Evolutionary conservation across 805 yeast species (phyloP).

Genomic region (Candida manassasensis): DNA sequence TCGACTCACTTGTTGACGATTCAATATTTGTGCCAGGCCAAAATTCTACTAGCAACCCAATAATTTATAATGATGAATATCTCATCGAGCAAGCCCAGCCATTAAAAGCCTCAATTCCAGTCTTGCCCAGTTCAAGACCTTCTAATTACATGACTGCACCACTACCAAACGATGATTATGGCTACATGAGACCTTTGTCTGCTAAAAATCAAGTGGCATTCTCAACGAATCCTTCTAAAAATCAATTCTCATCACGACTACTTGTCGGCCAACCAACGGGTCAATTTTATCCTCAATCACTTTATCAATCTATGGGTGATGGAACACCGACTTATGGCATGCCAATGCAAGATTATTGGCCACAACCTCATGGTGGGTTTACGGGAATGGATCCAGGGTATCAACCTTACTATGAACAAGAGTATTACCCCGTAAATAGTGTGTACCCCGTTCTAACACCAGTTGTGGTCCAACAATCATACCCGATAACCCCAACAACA

Average conservation of each 20-base stretch:
- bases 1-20: slow-evolving; percentile 16
- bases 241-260: slow-evolving; percentile 1
- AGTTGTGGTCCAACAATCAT: slow-evolving; percentile 1
- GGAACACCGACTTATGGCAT: background rate
- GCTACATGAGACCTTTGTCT: slow-evolving; percentile 16
- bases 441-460: slow-evolving; percentile 2
- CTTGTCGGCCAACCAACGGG: background rate
- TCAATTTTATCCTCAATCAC: slow-evolving; percentile 1
- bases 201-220: slow-evolving; percentile 20
- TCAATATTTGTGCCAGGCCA: slow-evolving; percentile 14
- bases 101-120: slow-evolving; percentile 28
- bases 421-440: background rate
- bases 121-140: slow-evolving; percentile 12
- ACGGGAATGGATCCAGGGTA: background rate
- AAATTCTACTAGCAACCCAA: slow-evolving; percentile 22
- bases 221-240: slow-evolving; percentile 10
- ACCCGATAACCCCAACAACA: background rate
- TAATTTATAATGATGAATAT: slow-evolving; percentile 43
- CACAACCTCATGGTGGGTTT: background rate
- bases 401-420: slow-evolving; percentile 3
- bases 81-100: slow-evolving; percentile 50
- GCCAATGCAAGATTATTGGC: background rate
- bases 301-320: background rate
- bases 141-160: slow-evolving; percentile 7
- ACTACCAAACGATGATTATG: slow-evolving; percentile 16